phyloP scores from a whole-genome alignment of 2,329 filamentous ascomycete species.

The Cylindrodendrum hubeiense region DNA sequence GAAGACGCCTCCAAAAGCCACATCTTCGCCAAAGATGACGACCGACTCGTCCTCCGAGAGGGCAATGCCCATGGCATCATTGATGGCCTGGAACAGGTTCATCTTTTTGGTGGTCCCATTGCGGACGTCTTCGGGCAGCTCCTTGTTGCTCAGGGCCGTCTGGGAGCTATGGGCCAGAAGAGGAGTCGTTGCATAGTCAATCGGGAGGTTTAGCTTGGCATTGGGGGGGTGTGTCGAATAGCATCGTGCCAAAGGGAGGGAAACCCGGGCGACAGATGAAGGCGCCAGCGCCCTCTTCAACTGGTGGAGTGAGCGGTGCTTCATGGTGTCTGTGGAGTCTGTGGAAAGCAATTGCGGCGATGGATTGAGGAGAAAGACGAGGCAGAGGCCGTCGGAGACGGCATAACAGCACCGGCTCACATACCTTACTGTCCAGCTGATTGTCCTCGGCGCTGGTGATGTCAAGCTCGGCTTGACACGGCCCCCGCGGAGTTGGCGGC shows the following conservation, averaged over 20 bases:
- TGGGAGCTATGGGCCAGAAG: conserved; percentile 85
- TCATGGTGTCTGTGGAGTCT: conserved; percentile 50
- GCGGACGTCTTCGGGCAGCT: conserved; percentile 75
- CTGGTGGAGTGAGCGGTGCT: conserved; percentile 48
- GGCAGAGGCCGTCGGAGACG: conserved; percentile 24
- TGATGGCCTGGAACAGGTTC: conserved; percentile 95
- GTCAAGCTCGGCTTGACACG: conserved; percentile 54
- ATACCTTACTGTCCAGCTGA: conserved; percentile 39
- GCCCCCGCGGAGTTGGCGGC: conserved; percentile 49
- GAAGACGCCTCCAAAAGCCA: conserved; percentile 97
- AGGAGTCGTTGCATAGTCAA: conserved; percentile 87
- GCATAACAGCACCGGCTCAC: conserved; percentile 35
- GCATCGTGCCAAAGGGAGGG: conserved; percentile 41
- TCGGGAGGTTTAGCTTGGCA: conserved; percentile 82
- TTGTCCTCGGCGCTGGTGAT: conserved; percentile 46
- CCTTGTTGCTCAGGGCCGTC: conserved; percentile 75
- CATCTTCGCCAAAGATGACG: conserved; percentile 94
- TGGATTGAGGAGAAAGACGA: conserved; percentile 21
- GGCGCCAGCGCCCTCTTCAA: conserved; percentile 45
- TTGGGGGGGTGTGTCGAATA: conserved; percentile 71
- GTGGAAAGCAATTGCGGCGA: conserved; percentile 13
- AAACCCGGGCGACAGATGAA: conserved; percentile 31
- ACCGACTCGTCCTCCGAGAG: conserved; percentile 87
- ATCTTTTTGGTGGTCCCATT: conserved; percentile 84
- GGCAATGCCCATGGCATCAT: conserved; percentile 86